Percentiles rank a stretch among this genome's conserved stretches.
Evolutionary conservation across 352 stramenopile species (phyloP).

Genomic region (Pythium biforme): DNA sequence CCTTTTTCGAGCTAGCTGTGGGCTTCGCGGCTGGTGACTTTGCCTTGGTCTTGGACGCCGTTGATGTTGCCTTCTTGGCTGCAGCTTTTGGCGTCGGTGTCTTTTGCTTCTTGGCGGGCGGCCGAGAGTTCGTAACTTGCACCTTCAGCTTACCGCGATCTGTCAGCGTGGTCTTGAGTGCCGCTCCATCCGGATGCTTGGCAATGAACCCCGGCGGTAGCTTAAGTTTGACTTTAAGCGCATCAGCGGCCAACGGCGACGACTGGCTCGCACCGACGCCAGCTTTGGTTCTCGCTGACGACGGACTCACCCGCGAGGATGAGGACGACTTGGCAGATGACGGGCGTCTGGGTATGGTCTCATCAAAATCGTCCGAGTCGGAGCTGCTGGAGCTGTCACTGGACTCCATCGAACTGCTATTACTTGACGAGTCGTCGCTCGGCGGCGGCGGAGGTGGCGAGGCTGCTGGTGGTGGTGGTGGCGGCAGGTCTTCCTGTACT

Average conservation of each 20-base stretch:
- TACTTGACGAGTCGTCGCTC: conserved; percentile 24
- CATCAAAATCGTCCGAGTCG: conserved; percentile 27
- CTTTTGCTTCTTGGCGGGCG: conserved; percentile 25
- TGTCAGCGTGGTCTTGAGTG: conserved; percentile 13
- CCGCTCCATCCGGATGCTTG: conserved; percentile 24
- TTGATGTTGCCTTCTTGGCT: conserved; percentile 1
- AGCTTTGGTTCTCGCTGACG: conserved; percentile 23
- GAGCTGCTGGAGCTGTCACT: conserved; percentile 33
- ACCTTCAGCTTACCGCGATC: conserved; percentile 40
- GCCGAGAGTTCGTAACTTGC: conserved; percentile 41
- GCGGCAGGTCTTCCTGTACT: not conserved
- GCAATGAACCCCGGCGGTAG: conserved; percentile 29
- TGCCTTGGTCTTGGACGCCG: not conserved
- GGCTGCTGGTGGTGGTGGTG: conserved; percentile 18
- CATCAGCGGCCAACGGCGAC: conserved; percentile 14
- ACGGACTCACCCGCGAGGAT: conserved; percentile 11
- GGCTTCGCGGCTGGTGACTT: conserved; percentile 8
- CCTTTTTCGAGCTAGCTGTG: conserved; percentile 6
- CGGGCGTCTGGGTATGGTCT: conserved; percentile 10
- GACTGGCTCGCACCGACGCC: not conserved
- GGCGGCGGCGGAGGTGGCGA: conserved; percentile 22
- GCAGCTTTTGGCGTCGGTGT: conserved; percentile 9
- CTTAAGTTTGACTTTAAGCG: conserved; percentile 32
- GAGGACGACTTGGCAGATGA: conserved; percentile 17
- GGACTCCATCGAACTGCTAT: conserved; percentile 22